Evolutionary conservation across 2,329 filamentous ascomycete genomes (phyloP), one percentile per base, ranked within the genome.

Genomic region (Botrytis sinoallii): DNA sequence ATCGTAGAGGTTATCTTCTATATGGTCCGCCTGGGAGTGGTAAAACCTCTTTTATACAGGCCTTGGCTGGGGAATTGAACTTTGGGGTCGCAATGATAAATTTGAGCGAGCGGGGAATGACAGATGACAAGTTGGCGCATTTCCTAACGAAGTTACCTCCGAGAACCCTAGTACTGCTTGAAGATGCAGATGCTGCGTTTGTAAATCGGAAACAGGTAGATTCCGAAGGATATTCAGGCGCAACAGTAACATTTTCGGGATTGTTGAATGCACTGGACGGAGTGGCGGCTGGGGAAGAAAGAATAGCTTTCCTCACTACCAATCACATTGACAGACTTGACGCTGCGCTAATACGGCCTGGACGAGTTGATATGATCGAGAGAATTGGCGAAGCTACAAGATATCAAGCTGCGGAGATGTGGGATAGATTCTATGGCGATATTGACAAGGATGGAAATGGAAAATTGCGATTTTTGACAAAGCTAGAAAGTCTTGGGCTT

Each of bases 41-140:
- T 22, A 94, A 94, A 85, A 98, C 92, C 75, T 97, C 94, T 0
- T 98, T 99, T 78, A 98, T 99, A 76, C 94, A 98, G 82, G 95
- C 96, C 0, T 85, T 99, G 60, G 96, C 96, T 97, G 87, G 87
- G 18, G 82, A 87, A 52, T 82, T 89, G 60, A 86, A 86, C 35
- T 82, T 88, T 65, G 84, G 86, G 29, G 82, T 89, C 38, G 87
- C 87, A 75, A 84, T 88, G 65, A 82, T 89, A 65, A 88, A 85
- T 76, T 80, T 88, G 66, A 85, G 84, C n/a, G 83, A 81, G 70
- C 78, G 82, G 61, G 83, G 82, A 7, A 78, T 81, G 76, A 99
- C 96, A 8, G 88, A 89, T 75, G 85, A 88, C 71, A 84, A 84
- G 16, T 79, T 89, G 10, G 84, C 84, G 70, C 80, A 82, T 40